Conservation (phyloP, 2,329 filamentous ascomycete species). For the Ilyonectria mors-panacis region DNA sequence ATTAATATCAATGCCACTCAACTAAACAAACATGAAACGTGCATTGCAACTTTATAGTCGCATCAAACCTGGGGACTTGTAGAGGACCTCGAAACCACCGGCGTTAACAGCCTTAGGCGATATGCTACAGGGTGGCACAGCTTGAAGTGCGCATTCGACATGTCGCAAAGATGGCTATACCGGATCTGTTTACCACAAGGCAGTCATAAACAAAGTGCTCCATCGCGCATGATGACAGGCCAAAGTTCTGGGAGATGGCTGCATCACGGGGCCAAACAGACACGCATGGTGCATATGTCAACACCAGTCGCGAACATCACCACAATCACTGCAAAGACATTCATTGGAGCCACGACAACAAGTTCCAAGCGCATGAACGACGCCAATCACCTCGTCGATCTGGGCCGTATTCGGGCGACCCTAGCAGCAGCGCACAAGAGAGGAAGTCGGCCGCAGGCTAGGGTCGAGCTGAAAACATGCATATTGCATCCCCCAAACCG, state of each 20-base stretch:
- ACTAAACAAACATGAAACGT: neutral
- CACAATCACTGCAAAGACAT: constrained; percentile 3
- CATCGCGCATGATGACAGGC: constrained; percentile 9
- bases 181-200: constrained; percentile 5
- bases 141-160: constrained; percentile 1
- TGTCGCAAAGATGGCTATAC: constrained; percentile 4
- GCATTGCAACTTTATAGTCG: neutral
- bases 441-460: constrained; percentile 26
- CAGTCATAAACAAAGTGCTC: constrained; percentile 2
- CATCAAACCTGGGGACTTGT: neutral
- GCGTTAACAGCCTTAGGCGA: neutral
- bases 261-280: constrained; percentile 28
- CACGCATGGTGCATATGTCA: constrained; percentile 36
- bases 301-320: constrained; percentile 30
- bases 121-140: neutral
- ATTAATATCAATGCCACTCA: neutral
- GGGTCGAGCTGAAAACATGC: constrained; percentile 30
- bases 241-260: neutral
- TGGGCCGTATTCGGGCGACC: constrained; percentile 17
- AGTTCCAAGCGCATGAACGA: constrained; percentile 36
- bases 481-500: constrained; percentile 26
- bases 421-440: constrained; percentile 13
- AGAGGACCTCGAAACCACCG: neutral
- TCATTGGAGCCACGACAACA: constrained; percentile 48
- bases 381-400: constrained; percentile 40